These are phyloP conservation scores for Mitragyna speciosa DNA, from an alignment of 257 asterid species.

Conservation along the genomic window DNA sequence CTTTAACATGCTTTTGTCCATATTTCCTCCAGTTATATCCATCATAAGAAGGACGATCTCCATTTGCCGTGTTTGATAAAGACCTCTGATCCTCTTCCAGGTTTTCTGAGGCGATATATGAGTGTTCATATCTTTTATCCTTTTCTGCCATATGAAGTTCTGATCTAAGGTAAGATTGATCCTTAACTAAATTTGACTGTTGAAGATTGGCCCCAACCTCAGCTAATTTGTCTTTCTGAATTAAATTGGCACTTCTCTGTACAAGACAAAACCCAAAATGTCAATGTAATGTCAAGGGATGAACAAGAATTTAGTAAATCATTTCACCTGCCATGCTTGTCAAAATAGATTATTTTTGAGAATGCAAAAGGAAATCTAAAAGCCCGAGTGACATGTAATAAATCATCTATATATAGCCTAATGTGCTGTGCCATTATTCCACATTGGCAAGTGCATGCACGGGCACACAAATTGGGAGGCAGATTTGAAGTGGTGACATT, in stretches of 20 bases:
- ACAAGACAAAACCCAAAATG: conserved; percentile 14
- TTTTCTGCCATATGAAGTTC: conserved; percentile 23
- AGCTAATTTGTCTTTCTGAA: conserved; percentile 31
- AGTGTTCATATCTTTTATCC: conserved; percentile 13
- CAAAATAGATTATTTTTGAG: neutral
- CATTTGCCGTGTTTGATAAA: conserved; percentile 21
- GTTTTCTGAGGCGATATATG: conserved; percentile 27
- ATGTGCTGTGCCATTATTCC: neutral
- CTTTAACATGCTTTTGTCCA: conserved; percentile 90
- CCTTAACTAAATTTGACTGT: conserved; percentile 25
- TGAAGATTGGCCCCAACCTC: conserved; percentile 25
- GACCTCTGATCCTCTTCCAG: conserved; percentile 36
- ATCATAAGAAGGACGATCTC: conserved; percentile 54
- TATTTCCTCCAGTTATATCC: conserved; percentile 91
- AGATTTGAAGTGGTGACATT: neutral
- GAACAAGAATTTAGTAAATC: neutral
- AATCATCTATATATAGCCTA: neutral
- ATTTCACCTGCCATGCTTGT: neutral
- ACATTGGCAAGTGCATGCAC: too few relatives aligned
- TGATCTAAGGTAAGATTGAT: conserved; percentile 22
- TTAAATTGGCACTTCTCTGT: conserved; percentile 34
- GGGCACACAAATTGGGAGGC: neutral
- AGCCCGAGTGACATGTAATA: neutral
- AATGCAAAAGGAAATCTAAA: neutral
- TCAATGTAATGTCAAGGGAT: neutral